Percentiles rank a stretch among this genome's conserved stretches.
Evolutionary conservation across 768 basidiomycete genomes (phyloP).

Genomic region (Naganishia vaughanmartiniae): DNA sequence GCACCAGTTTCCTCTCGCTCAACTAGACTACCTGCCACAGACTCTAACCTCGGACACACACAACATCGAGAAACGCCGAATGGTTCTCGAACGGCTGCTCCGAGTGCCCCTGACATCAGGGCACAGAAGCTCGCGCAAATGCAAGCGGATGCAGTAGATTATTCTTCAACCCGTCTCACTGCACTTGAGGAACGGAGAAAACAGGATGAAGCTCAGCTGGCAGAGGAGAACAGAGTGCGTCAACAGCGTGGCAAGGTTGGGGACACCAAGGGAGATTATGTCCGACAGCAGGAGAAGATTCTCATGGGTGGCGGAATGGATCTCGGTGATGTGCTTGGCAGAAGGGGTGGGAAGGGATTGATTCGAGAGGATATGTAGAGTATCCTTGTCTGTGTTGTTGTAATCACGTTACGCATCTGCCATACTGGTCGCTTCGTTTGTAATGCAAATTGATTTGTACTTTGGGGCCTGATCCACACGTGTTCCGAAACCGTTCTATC

Average conservation of each 20-base stretch:
- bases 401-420: background rate
- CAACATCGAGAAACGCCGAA: background rate
- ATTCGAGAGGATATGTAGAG: constrained; percentile 38
- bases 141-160: constrained; percentile 67
- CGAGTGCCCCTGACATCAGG: constrained; percentile 53
- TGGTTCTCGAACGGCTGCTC: background rate
- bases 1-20: constrained; percentile 50
- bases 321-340: constrained; percentile 45
- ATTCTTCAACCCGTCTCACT: constrained; percentile 69
- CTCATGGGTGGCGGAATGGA: constrained; percentile 66
- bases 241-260: constrained; percentile 58
- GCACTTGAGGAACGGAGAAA: constrained; percentile 67
- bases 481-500: background rate
- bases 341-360: constrained; percentile 51
- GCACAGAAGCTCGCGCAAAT: constrained; percentile 87
- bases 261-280: constrained; percentile 75
- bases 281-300: constrained; percentile 77
- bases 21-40: constrained; percentile 1
- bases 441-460: background rate
- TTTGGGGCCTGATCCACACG: too few species aligned
- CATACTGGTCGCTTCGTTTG: background rate
- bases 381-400: background rate
- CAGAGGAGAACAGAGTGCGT: constrained; percentile 67
- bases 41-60: background rate
- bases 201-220: constrained; percentile 74